A percentile compares a stretch with the other conserved stretches of the same genome.
Evolutionary conservation across 1,284 basidiomycete genomes (phyloP).

Genomic region (Trametes hirsuta): DNA sequence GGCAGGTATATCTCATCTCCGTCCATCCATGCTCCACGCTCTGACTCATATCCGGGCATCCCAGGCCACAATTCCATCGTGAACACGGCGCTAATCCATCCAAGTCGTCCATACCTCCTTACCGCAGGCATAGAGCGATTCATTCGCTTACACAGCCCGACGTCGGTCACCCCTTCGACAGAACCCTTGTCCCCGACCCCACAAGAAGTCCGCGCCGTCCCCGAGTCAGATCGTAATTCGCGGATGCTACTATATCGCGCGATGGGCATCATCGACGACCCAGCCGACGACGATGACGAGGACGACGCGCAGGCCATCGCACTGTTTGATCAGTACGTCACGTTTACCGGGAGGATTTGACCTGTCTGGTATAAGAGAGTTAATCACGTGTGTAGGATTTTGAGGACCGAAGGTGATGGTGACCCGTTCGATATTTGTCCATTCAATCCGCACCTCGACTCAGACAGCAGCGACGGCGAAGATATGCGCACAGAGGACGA

Average conservation of each 20-base stretch:
- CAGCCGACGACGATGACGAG: slow-evolving; percentile 41
- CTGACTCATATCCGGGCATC: neutral
- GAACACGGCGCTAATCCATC: slow-evolving; percentile 73
- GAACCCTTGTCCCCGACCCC: slow-evolving; percentile 47
- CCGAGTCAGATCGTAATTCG: slow-evolving; percentile 34
- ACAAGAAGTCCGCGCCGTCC: slow-evolving; percentile 48
- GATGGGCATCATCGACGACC: slow-evolving; percentile 31
- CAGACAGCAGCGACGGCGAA: slow-evolving; percentile 12
- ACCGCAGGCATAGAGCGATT: slow-evolving; percentile 75
- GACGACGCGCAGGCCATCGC: slow-evolving; percentile 45
- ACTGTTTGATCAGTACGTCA: slow-evolving; percentile 43
- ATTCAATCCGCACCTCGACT: slow-evolving; percentile 14
- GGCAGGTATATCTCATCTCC: slow-evolving; percentile 44
- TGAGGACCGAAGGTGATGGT: slow-evolving; percentile 26
- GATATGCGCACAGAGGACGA: neutral
- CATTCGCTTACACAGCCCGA: slow-evolving; percentile 70
- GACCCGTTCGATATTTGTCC: slow-evolving; percentile 27
- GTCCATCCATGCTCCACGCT: neutral
- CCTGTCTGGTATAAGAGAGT: neutral
- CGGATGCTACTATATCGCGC: slow-evolving; percentile 41
- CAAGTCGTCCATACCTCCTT: slow-evolving; percentile 63
- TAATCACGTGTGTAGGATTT: slow-evolving; percentile 26
- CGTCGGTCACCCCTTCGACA: slow-evolving; percentile 51
- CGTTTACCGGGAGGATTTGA: neutral
- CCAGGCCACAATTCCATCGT: slow-evolving; percentile 75